Evolutionary conservation across 768 basidiomycete genomes (phyloP), one percentile per base, ranked within the genome.

Genomic region (Cubamyces lactineus): DNA sequence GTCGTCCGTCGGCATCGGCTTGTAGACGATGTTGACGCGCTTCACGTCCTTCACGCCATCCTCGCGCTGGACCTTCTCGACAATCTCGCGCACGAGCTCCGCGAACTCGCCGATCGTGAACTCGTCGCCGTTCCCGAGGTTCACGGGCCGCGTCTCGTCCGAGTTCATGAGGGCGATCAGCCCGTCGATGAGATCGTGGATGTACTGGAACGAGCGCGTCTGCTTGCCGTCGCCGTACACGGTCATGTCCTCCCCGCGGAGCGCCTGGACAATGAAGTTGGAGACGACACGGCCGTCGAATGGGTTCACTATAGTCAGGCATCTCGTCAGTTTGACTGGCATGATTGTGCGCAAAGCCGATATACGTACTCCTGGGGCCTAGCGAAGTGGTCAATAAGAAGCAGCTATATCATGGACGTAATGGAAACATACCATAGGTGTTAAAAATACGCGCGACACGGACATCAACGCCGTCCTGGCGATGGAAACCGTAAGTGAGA

Each of bases 361-460:
- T 3, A 28, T 50, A 78, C 85, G 60, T 74, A 92, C 90, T 92
- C 68, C 90, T 84, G 40, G 90, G 90, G 24, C 81, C 80, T 79
- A 53, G 38, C 0, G 2, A 8, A 2, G 16, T 62, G 46, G 8
- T 26, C 3, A 17, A 61, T 68, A 11, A 53, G 30, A 21, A 38
- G 50, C 34, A 17, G 15, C 7, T 34, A 24, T 49, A 7, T 42
- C 59, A n/a, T 21, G 30, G 21, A 40, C n/a, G 34, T n/a, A 19
- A 15, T 1, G 45, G 0, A 13, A 12, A 61, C 78, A 65, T 65
- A 74, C 92, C 94, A 69, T 92, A 96, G 21, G 94, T 95, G 75
- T 99, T 99, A 84, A 99, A 99, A 70, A 99, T 99, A 66, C 97
- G 92, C 2, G 96, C 96, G 43, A 99, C 96, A 57, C 96, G 89